Conservation (phyloP, 2,329 filamentous ascomycete species). For the Monascus ruber region DNA sequence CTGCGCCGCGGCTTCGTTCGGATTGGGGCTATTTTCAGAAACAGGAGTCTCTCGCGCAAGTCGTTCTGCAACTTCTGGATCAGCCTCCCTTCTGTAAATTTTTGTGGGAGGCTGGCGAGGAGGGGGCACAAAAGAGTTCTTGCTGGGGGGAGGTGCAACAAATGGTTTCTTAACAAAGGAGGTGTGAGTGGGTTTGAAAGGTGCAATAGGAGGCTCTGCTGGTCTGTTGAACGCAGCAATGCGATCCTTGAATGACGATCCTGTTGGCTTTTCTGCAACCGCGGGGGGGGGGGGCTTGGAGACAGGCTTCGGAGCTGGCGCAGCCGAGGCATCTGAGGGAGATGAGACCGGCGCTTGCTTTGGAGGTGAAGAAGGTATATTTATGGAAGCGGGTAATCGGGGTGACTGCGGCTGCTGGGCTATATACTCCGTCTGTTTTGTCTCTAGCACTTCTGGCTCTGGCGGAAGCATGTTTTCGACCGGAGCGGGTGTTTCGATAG, state of each 20-base stretch:
- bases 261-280: constrained; percentile 59
- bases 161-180: constrained; percentile 94
- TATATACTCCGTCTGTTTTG: constrained; percentile 20
- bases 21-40: constrained; percentile 20
- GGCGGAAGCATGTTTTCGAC: constrained; percentile 20
- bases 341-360: constrained; percentile 13
- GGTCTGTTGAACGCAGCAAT: constrained; percentile 96
- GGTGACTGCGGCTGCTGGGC: constrained; percentile 12
- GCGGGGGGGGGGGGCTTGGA: constrained; percentile 53
- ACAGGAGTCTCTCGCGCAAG: constrained; percentile 21
- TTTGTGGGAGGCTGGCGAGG: constrained; percentile 60
- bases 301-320: constrained; percentile 30
- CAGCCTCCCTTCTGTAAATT: constrained; percentile 77
- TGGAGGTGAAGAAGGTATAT: constrained; percentile 15
- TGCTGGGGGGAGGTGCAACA: constrained; percentile 85
- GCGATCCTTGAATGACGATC: constrained; percentile 79
- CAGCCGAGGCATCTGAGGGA: constrained; percentile 23
- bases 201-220: constrained; percentile 72
- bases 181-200: constrained; percentile 66
- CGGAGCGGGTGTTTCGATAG: constrained; percentile 17
- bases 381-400: constrained; percentile 13
- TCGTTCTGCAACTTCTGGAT: constrained; percentile 43
- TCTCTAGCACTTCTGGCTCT: constrained; percentile 21
- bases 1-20: constrained; percentile 40
- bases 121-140: constrained; percentile 78